Percentiles rank a stretch among this genome's conserved stretches.
These are phyloP conservation scores for Talaromyces proteolyticus DNA, from an alignment of 495 filamentous ascomycete genomes.

Conservation along the genomic window DNA sequence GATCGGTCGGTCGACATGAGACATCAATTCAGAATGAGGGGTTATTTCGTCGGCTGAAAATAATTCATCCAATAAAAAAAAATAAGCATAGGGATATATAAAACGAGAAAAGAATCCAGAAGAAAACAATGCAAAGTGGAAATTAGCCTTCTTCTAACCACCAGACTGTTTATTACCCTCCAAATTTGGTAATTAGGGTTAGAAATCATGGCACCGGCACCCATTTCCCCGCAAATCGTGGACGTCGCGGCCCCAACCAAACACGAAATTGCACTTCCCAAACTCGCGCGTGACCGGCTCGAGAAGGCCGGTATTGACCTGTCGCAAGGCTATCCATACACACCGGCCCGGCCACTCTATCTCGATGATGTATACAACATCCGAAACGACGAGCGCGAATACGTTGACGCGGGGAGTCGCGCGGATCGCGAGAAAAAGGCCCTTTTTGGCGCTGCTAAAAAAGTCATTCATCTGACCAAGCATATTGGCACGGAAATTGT, in stretches of 20 bases:
- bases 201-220: slow-evolving; percentile 32
- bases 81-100: too few species aligned
- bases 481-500: slow-evolving; percentile 71
- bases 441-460: slow-evolving; percentile 55
- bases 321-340: slow-evolving; percentile 60
- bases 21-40: too few species aligned
- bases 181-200: too few species aligned
- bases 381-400: slow-evolving; percentile 48
- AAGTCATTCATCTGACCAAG: slow-evolving; percentile 58
- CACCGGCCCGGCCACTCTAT: slow-evolving; percentile 58
- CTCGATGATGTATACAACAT: slow-evolving; percentile 62
- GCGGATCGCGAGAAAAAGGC: slow-evolving; percentile 64
- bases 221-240: slow-evolving; percentile 53
- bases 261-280: slow-evolving; percentile 53
- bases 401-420: slow-evolving; percentile 56
- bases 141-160: too few species aligned
- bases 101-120: too few species aligned
- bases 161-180: too few species aligned
- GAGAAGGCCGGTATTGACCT: slow-evolving; percentile 61
- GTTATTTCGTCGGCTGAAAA: too few species aligned
- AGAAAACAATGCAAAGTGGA: too few species aligned
- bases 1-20: too few species aligned
- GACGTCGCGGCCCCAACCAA: slow-evolving; percentile 56
- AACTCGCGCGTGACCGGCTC: slow-evolving; percentile 45
- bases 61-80: too few species aligned